Evolutionary conservation across 2,329 filamentous ascomycete genomes (phyloP).

Genomic region (Fusarium albidum): DNA sequence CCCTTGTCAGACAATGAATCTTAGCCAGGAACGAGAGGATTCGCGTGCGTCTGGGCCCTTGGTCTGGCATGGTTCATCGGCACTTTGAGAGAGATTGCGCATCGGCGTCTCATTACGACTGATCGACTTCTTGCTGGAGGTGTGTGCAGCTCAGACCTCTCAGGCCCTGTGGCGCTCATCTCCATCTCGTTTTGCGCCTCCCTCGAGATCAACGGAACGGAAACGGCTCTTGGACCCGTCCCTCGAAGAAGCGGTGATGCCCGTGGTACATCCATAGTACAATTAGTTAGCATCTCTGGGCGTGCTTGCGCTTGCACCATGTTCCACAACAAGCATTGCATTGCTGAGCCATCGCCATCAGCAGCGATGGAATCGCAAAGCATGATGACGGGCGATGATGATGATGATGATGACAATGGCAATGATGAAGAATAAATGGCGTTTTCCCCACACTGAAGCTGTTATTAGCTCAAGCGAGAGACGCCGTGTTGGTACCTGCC

Average conservation of each 20-base stretch:
- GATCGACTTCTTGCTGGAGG: slow-evolving; percentile 15
- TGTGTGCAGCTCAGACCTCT: slow-evolving; percentile 29
- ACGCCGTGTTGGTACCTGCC: slow-evolving; percentile 19
- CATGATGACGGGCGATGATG: slow-evolving; percentile 35
- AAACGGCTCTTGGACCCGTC: neutral
- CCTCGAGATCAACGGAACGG: slow-evolving; percentile 21
- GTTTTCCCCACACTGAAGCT: slow-evolving; percentile 27
- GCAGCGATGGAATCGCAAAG: slow-evolving; percentile 20
- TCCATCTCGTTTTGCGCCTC: slow-evolving; percentile 14
- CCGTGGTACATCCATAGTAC: too few species aligned
- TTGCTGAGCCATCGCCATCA: slow-evolving; percentile 25
- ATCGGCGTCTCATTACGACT: slow-evolving; percentile 24
- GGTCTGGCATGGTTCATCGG: slow-evolving; percentile 21
- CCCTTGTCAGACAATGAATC: slow-evolving; percentile 17
- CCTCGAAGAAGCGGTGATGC: slow-evolving; percentile 6
- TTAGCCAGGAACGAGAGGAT: slow-evolving; percentile 31
- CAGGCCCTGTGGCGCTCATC: slow-evolving; percentile 26
- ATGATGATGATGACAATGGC: slow-evolving; percentile 6
- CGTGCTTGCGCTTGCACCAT: neutral
- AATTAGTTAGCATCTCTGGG: neutral
- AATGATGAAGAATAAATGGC: slow-evolving; percentile 7
- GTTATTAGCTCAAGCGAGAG: slow-evolving; percentile 24
- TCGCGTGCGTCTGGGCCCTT: slow-evolving; percentile 13
- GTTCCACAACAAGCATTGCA: slow-evolving; percentile 18
- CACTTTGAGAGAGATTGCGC: slow-evolving; percentile 26